Percentiles rank a stretch among this genome's conserved stretches.
Evolutionary conservation across 495 filamentous ascomycete genomes (phyloP).

Genomic region (Aspergillus leporis): DNA sequence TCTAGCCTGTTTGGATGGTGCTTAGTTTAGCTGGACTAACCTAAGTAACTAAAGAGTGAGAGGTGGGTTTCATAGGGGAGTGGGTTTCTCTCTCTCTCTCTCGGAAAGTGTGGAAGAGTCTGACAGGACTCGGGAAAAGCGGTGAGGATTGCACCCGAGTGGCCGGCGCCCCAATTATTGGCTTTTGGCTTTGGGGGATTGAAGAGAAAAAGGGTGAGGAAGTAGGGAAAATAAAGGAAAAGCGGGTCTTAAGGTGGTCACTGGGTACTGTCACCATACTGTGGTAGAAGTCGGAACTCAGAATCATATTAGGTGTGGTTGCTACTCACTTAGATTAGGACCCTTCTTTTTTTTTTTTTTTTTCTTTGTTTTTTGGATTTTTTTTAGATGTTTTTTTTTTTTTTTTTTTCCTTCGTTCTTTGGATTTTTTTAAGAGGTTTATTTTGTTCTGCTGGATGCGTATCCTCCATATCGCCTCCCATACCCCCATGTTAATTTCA

Average conservation of each 20-base stretch:
- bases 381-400: neutral
- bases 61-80: too few species aligned
- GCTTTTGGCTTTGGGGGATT: neutral
- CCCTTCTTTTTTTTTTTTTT: constrained; percentile 2
- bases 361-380: neutral
- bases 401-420: neutral
- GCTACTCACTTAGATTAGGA: neutral
- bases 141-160: neutral
- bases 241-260: constrained; percentile 2
- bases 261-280: neutral
- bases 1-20: neutral
- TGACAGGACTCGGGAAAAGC: constrained; percentile 1
- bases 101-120: neutral
- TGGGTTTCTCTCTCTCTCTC: too few species aligned
- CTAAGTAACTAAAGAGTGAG: neutral
- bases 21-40: too few species aligned
- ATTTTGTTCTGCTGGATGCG: neutral
- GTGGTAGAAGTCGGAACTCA: constrained; percentile 2
- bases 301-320: constrained; percentile 4
- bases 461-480: neutral
- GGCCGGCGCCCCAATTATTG: neutral
- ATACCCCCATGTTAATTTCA: constrained; percentile 1
- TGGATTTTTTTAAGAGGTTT: neutral
- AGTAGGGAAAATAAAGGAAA: too few species aligned
- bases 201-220: neutral